Evolutionary conservation across 352 stramenopile species (phyloP).

Genomic region (Globisporangium iwayamae): DNA sequence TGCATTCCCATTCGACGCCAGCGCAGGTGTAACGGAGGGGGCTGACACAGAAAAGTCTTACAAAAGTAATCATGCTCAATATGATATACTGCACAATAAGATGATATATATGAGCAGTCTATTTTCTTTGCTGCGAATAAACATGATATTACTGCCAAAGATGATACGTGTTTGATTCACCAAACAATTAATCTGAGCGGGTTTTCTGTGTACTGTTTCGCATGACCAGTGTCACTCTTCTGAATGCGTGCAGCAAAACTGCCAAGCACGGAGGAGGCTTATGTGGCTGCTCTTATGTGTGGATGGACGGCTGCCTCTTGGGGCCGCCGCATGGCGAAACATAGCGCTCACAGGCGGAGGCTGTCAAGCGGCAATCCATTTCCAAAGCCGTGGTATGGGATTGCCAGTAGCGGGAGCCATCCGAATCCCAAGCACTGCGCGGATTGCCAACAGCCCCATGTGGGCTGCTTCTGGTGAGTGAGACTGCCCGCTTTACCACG

Average conservation of each 20-base stretch:
- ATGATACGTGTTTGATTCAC: no score
- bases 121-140: neutral
- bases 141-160: neutral
- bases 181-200: no score
- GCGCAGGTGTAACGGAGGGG: no score
- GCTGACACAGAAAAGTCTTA: neutral
- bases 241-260: neutral
- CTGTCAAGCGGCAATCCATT: neutral
- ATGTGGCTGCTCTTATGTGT: neutral
- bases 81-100: neutral
- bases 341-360: neutral
- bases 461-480: neutral
- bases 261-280: neutral
- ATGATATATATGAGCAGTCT: neutral
- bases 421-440: neutral
- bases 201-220: neutral
- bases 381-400: neutral
- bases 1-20: no score
- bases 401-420: neutral
- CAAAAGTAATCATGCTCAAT: neutral
- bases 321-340: neutral
- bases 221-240: neutral
- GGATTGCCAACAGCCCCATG: neutral
- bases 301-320: neutral
- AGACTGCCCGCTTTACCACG: no score